Base-by-base conservation (phyloP, 2,329 filamentous ascomycete species). In the Epichloe hybrida region DNA sequence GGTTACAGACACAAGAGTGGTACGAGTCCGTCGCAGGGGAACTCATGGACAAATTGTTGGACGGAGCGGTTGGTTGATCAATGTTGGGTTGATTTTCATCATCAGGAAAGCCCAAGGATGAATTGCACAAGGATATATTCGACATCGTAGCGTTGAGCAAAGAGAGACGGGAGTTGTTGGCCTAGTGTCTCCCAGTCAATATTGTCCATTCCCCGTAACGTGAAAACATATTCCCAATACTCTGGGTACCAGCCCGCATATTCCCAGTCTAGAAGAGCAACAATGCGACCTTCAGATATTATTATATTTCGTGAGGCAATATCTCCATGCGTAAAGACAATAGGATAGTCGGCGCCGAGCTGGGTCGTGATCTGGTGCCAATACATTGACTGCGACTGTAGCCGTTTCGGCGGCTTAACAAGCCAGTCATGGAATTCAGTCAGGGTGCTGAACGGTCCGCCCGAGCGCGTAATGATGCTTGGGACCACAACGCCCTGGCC, bases 321-420 rank as follows among this genome's bases (percentile, higher is more conserved):
- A 1, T 58, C 56, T 0, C 49, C 49, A n/a, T 58, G 50, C 0
- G 53, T 56, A 2, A 57, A 58, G 0, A 57, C 54, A 1, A 61
- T 57, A 3, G 55, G 49, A 23, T 52, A 54, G 0, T 58, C 52
- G 4, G 13, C 13, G 4, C 45, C 51, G 2, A 61, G 57, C 13
- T 60, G 58, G 0, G 49, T 51, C 1, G 59, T 61, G 17, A 61
- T 58, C 48, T 61, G 54, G 36, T 56, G 46, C 55, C 58, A 61
- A 42, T 56, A 55, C 17, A 61, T 50, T 0, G 55, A 56, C 50
- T 58, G 37, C 5, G 49, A 27, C 6, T 41, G 4, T 11, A 40
- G 20, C 6, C 58, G 47, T 20, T 53, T 54, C 2, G 53, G 52
- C 1, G 59, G 58, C n/a, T 31, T 50, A 37, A 55, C 56, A 15